A percentile compares a stretch with the other conserved stretches of the same genome.
These are phyloP conservation scores for Candida sonorensis DNA, from an alignment of 805 yeast species.

Conservation along the genomic window DNA sequence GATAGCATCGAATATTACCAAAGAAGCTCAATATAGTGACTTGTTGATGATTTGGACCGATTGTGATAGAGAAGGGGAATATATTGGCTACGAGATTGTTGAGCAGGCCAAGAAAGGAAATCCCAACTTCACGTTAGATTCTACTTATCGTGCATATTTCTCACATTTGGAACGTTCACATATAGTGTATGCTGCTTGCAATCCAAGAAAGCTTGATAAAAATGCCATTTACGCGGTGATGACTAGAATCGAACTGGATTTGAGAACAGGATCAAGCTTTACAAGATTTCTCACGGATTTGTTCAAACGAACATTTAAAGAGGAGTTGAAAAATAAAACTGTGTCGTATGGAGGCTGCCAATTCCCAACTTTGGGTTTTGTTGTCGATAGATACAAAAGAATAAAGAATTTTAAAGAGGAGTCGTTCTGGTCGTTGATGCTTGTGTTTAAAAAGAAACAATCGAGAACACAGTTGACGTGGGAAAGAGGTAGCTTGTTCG, in stretches of 20 bases:
- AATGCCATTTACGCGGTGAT: conserved; percentile 76
- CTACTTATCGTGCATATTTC: conserved; percentile 71
- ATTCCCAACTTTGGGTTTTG: conserved; percentile 94
- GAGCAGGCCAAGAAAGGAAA: conserved; percentile 58
- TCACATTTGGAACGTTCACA: conserved; percentile 81
- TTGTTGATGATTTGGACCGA: conserved; percentile 94
- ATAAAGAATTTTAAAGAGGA: conserved; percentile 69
- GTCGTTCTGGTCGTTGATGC: conserved; percentile 67
- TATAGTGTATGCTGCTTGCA: conserved; percentile 63
- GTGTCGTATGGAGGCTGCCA: conserved; percentile 92
- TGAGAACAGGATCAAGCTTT: conserved; percentile 83
- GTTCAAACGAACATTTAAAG: conserved; percentile 29
- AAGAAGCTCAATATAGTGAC: conserved; percentile 55
- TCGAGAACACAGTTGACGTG: conserved; percentile 49
- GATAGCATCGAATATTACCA: conserved; percentile 58
- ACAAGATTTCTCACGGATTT: conserved; percentile 70
- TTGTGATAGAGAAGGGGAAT: conserved; percentile 96
- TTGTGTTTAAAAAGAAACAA: conserved; percentile 40
- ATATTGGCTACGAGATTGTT: conserved; percentile 78
- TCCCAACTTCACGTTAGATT: conserved; percentile 35
- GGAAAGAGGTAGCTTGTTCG: conserved; percentile 69
- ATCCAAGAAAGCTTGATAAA: conserved; percentile 58
- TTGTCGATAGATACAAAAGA: conserved; percentile 83
- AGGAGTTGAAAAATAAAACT: conserved; percentile 16
- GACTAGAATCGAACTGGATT: conserved; percentile 80